These are phyloP conservation scores for Hyphopichia buzzinii DNA, from an alignment of 1,139 yeast genomes.

Conservation along the genomic window DNA sequence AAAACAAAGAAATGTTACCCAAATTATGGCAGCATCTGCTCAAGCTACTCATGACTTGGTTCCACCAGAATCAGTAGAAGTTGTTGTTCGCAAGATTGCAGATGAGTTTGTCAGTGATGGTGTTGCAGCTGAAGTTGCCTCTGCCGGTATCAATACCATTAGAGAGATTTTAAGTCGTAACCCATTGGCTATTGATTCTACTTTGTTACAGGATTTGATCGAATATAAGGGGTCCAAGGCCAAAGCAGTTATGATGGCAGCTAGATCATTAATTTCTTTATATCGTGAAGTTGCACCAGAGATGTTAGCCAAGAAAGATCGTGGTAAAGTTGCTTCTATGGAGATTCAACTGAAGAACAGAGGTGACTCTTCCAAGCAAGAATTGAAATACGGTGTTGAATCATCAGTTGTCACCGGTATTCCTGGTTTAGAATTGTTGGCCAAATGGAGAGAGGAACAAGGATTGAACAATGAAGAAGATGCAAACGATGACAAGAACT, in stretches of 20 bases:
- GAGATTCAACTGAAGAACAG: slow-evolving; percentile 53
- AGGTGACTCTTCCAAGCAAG: slow-evolving; percentile 33
- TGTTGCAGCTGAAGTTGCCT: slow-evolving; percentile 96
- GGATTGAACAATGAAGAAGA: slow-evolving; percentile 45
- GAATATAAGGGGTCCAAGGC: slow-evolving; percentile 92
- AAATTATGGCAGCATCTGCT: slow-evolving; percentile 93
- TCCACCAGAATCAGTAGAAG: slow-evolving; percentile 85
- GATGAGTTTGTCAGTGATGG: slow-evolving; percentile 98
- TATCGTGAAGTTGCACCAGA: slow-evolving; percentile 96
- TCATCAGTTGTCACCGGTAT: slow-evolving; percentile 59
- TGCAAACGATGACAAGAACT: slow-evolving; percentile 38
- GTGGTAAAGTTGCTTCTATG: slow-evolving; percentile 90
- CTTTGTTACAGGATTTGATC: slow-evolving; percentile 81
- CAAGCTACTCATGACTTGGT: slow-evolving; percentile 96
- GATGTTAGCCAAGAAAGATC: slow-evolving; percentile 82
- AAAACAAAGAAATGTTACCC: slow-evolving; percentile 90
- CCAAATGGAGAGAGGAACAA: slow-evolving; percentile 81
- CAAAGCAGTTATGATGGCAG: slow-evolving; percentile 92
- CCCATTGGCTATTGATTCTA: slow-evolving; percentile 87
- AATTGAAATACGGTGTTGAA: slow-evolving; percentile 72
- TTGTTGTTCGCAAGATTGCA: slow-evolving; percentile 85
- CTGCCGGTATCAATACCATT: slow-evolving; percentile 94
- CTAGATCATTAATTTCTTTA: slow-evolving; percentile 79
- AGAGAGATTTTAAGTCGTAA: slow-evolving; percentile 91
- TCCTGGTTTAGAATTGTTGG: slow-evolving; percentile 87